Base-by-base conservation (phyloP, 2,329 filamentous ascomycete species). In the Trichothecium roseum region DNA sequence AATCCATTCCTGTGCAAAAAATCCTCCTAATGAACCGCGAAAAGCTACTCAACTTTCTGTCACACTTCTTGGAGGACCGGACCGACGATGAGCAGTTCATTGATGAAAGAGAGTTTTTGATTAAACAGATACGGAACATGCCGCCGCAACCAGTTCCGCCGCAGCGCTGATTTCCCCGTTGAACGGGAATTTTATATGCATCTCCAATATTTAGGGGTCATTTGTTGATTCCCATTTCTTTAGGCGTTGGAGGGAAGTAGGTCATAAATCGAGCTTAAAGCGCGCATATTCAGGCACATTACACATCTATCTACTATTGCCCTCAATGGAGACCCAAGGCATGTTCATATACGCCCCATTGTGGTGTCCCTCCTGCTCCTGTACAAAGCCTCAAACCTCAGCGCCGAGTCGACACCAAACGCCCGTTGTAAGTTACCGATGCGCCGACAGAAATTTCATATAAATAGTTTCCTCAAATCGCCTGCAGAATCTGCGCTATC, bases 41-140 rank as follows among this genome's bases (percentile, higher is more conserved):
- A 44, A 84, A 89, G 50, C 70, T 98, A 14, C 66, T 98, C 34
- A 80, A 77, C 42, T 98, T 98, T 58, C 63, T 98, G 35, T 84
- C 86, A 7, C 82, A 83, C 43, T 98, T 98, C 53, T 69, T 98
- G 24, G 88, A 94, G 52, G 91, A 96, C 52, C 75, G 91, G 37
- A 95, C 84, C 22, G 91, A 98, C 46, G 91, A 98, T 53, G 91
- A 96, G 59, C 91, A 98, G 59, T 98, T 98, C 56, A 91, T 88
- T 45, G 91, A 98, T 53, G 91, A 98, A 68, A 85, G 94, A 54
- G 89, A 91, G 48, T 98, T 96, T 55, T 66, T 98, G 50, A 88
- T 98, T 51, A 89, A 93, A 60, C 88, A 95, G 59, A 96, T 98
- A 51, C 69, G 69, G 47, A 79, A 74, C 45, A 75, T 81, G 72